A percentile compares a stretch with the other conserved stretches of the same genome.
phyloP scores from a whole-genome alignment of 2,329 filamentous ascomycete genomes.

The Colletotrichum sp. region DNA sequence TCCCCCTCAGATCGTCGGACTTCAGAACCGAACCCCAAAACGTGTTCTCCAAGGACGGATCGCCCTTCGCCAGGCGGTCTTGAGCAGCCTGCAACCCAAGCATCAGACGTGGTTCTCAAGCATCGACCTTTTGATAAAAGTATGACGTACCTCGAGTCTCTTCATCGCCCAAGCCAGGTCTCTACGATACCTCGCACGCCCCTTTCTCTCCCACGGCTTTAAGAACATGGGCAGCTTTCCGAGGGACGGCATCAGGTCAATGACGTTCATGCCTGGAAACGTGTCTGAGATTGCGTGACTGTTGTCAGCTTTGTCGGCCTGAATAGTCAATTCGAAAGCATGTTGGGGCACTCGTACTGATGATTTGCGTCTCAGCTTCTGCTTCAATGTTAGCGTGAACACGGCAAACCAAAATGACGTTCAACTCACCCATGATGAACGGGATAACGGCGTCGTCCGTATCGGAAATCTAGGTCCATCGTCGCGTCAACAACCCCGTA shows the following conservation, averaged over 20 bases:
- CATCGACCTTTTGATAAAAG: not conserved
- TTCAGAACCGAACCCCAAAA: not conserved
- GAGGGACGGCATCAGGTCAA: not conserved
- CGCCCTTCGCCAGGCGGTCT: not conserved
- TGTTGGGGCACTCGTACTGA: not conserved
- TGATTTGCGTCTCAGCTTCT: not conserved
- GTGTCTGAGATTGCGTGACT: not conserved
- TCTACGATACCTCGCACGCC: not conserved
- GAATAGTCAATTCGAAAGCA: fast-evolving
- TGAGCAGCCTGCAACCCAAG: not conserved
- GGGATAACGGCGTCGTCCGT: not conserved
- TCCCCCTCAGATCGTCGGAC: not conserved
- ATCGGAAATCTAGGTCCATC: not conserved
- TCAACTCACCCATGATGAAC: not conserved
- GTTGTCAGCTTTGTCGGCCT: not conserved
- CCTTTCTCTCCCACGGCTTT: not conserved
- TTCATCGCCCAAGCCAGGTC: not conserved
- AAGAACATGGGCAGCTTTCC: not conserved
- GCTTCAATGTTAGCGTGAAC: not conserved
- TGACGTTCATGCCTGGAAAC: not conserved
- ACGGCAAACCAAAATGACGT: fast-evolving
- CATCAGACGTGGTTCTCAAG: not conserved
- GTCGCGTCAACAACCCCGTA: too few species aligned
- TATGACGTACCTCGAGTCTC: not conserved
- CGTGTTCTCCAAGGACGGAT: not conserved